Base-by-base conservation (phyloP, 805 yeast species). In the Lipomyces lipofer region DNA sequence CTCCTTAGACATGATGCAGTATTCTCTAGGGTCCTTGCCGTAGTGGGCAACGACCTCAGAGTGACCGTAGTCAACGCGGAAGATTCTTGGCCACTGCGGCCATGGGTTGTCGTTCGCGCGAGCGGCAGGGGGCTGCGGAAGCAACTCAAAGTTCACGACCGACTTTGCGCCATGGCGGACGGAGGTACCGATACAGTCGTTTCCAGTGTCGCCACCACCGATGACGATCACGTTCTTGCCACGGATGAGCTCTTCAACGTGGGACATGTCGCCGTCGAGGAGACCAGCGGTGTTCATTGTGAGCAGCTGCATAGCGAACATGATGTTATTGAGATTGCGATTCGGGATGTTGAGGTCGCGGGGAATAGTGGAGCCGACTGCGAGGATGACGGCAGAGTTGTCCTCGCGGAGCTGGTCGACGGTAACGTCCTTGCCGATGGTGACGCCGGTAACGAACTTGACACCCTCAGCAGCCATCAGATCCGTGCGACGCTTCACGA, bases 161-260 rank as follows among this genome's bases (percentile, higher is more conserved):
- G 95, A 86, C 70, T 87, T 84, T 59, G 98, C 98, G 40, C 97
- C 97, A 70, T 94, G 98, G 76, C 98, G 86, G 35, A 94, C 91
- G 21, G 97, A 82, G 42, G 99, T 92, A 74, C 98, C 98, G 67
- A 92, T 80, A 81, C 98, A 92, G 78, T 92, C 99, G 70, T 92
- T 92, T 82, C 99, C 99, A 32, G 98, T 92, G 73, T 92, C 99
- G 82, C 99, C 99, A 77, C 99, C 99, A 67, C 99, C 99, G 77
- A 92, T 92, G 52, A 92, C 98, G 67, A 92, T 84, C 53, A 92
- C 98, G 61, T 87, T 78, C 78, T 92, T 94, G 64, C 94, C 98
- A 29, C 55, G 49, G 48, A 60, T 60, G 58, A 79, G 82, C 56
- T 92, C 71, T 63, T 86, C 81, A 56, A 92, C 85, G 53, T 83